Evolutionary conservation across 768 basidiomycete species (phyloP).

Genomic region (Aureoboletus auriporus): DNA sequence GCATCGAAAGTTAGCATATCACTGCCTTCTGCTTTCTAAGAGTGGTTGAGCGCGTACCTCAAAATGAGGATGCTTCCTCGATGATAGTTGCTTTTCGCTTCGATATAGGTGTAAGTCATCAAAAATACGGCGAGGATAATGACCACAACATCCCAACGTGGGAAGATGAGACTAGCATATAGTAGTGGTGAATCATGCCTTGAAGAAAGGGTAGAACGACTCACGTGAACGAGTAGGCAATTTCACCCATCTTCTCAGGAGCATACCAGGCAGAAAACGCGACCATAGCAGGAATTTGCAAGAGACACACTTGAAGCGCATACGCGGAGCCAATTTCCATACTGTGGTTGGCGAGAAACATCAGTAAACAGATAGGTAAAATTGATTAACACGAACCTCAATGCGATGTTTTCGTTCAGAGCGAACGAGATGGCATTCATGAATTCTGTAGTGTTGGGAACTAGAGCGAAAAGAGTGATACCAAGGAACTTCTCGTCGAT

Average conservation of each 20-base stretch:
- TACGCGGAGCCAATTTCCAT: slow-evolving; percentile 99
- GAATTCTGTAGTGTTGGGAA: slow-evolving; percentile 98
- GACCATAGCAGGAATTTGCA: slow-evolving; percentile 99
- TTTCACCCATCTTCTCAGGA: slow-evolving; percentile 79
- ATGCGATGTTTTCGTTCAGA: slow-evolving; percentile 91
- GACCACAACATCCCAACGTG: slow-evolving; percentile 94
- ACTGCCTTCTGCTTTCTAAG: background rate
- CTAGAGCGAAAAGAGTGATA: slow-evolving; percentile 92
- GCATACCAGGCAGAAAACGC: slow-evolving; percentile 96
- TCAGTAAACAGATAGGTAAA: background rate
- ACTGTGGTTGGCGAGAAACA: slow-evolving; percentile 37
- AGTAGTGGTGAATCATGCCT: slow-evolving; percentile 2
- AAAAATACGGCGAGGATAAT: slow-evolving; percentile 96
- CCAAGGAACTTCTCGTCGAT: slow-evolving; percentile 98
- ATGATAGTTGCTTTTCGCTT: slow-evolving; percentile 98
- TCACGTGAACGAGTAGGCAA: slow-evolving; percentile 90
- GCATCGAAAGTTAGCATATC: background rate
- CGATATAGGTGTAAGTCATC: slow-evolving; percentile 98
- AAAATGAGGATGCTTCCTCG: slow-evolving; percentile 93
- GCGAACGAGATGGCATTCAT: slow-evolving; percentile 99
- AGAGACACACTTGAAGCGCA: slow-evolving; percentile 93
- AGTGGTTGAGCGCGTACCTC: slow-evolving; percentile 47
- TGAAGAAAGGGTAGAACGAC: slow-evolving; percentile 28
- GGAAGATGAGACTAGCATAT: slow-evolving; percentile 80
- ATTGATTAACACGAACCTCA: slow-evolving; percentile 58